Evolutionary conservation across 2,329 filamentous ascomycete species (phyloP), one percentile per base, ranked within the genome.

Genomic region (Monosporascus cannonballus): DNA sequence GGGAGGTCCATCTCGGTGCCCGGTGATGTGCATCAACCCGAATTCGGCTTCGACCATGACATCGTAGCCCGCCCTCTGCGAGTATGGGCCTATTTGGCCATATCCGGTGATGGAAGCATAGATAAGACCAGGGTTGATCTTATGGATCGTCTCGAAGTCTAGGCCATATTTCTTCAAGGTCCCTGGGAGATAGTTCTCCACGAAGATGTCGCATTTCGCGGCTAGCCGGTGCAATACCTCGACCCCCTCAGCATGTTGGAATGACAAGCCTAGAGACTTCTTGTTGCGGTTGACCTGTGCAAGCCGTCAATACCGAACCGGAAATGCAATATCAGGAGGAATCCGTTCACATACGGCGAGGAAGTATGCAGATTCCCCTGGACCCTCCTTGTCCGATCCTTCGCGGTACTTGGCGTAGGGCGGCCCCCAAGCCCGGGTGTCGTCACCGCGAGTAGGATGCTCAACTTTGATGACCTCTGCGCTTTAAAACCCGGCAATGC

Each of bases 31-130:
- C 94, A 99, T 99, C 52, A 99, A 74, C 1, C 94, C 94, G 73
- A 99, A 92, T 69, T 97, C 94, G 54, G 94, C 94, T 75, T 99
- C 94, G 11, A 99, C 93, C 93, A 99, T 99, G 61, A 99, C 94
- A 71, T 99, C 94, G 76, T 99, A 99, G 4, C 94, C 94, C 3
- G 94, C 91, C 15, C 94, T 81, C 58, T 85, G 82, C 6, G 86
- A 84, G 70, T 96, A 96, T 0, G 94, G 94, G 0, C 94, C 94
- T 1, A 89, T 96, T 68, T 99, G 94, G 2, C 94, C 94, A 66
- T 97, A 99, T 1, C 94, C 94, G 0, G 94, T 99, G 62, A 99
- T 96, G 61, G 90, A 96, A 15, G 93, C 91, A 67, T 99, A 99
- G 60, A 99, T 89, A 47, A 99, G 77, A 6, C 78, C 75, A 0